phyloP scores from a whole-genome alignment of 2,329 filamentous ascomycete species.

The Fonsecaea erecta region DNA sequence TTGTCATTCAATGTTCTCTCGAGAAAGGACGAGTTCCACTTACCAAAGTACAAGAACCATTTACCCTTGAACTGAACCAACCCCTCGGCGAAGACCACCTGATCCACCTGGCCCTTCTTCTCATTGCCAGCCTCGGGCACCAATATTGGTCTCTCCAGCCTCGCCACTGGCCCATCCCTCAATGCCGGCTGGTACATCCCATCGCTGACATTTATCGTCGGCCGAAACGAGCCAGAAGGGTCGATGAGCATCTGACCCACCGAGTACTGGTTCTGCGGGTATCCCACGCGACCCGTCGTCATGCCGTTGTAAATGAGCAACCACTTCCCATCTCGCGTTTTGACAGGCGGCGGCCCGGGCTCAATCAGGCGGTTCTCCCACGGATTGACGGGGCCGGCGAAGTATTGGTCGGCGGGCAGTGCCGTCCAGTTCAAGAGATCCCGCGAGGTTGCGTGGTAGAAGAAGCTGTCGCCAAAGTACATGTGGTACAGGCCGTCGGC shows the following conservation, averaged over 20 bases:
- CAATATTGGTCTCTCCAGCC: slow-evolving; percentile 42
- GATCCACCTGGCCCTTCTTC: slow-evolving; percentile 42
- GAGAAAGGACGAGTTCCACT: not conserved
- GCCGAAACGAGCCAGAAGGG: slow-evolving; percentile 32
- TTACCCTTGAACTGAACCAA: slow-evolving; percentile 42
- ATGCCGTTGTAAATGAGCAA: slow-evolving; percentile 38
- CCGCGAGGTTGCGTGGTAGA: slow-evolving; percentile 40
- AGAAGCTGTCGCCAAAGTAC: slow-evolving; percentile 43
- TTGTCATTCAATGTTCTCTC: no score
- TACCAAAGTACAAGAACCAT: slow-evolving; percentile 36
- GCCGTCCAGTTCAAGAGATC: slow-evolving; percentile 43
- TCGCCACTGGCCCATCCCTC: slow-evolving; percentile 38
- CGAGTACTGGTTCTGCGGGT: slow-evolving; percentile 40
- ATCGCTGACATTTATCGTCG: slow-evolving; percentile 3
- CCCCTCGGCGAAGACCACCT: slow-evolving; percentile 43
- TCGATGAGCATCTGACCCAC: slow-evolving; percentile 45
- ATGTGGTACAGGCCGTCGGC: slow-evolving; percentile 44
- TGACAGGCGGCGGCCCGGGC: slow-evolving; percentile 42
- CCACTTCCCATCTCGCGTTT: slow-evolving; percentile 44
- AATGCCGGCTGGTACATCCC: slow-evolving; percentile 12
- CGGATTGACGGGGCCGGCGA: slow-evolving; percentile 38
- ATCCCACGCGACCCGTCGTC: slow-evolving; percentile 39
- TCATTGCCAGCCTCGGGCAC: slow-evolving; percentile 39
- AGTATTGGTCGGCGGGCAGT: slow-evolving; percentile 34
- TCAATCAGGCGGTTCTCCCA: slow-evolving; percentile 46